Evolutionary conservation across 805 yeast genomes (phyloP).

Genomic region (Jamesozyma gamospora): DNA sequence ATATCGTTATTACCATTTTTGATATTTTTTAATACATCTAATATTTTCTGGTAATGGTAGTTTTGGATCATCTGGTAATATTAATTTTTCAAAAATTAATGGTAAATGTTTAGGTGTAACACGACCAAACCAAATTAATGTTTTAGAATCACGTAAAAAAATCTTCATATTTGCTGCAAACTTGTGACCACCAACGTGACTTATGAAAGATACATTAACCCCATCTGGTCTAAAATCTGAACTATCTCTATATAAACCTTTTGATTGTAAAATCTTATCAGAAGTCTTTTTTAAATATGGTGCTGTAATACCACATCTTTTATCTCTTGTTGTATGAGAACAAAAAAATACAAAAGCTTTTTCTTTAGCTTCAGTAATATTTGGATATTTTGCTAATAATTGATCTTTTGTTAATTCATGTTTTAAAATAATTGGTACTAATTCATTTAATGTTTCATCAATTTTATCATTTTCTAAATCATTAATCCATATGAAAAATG

Average conservation of each 20-base stretch:
- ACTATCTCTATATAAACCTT: conserved; percentile 62
- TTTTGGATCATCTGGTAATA: conserved; percentile 60
- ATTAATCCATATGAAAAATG: conserved; percentile 62
- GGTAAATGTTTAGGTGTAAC: conserved; percentile 68
- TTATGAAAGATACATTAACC: conserved; percentile 56
- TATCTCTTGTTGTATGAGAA: conserved; percentile 86
- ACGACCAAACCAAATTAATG: conserved; percentile 81
- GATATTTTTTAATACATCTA: conserved; percentile 44
- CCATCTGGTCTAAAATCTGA: conserved; percentile 73
- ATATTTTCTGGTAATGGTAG: conserved; percentile 51
- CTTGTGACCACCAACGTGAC: conserved; percentile 95
- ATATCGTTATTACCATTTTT: conserved; percentile 21
- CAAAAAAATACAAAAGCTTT: conserved; percentile 60
- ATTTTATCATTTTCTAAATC: conserved; percentile 39
- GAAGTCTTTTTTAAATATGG: conserved; percentile 78
- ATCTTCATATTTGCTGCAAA: conserved; percentile 82
- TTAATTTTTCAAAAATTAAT: conserved; percentile 66
- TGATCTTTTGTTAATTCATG: conserved; percentile 21
- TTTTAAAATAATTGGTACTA: conserved; percentile 35
- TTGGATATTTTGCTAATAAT: conserved; percentile 19
- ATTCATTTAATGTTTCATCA: conserved; percentile 32
- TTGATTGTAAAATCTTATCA: conserved; percentile 59
- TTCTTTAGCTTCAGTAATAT: conserved; percentile 32
- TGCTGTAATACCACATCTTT: conserved; percentile 88
- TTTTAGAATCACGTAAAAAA: conserved; percentile 39